Evolutionary conservation across 192 early-diverging fungal genomes (phyloP).

Genomic region (Dispira simplex): DNA sequence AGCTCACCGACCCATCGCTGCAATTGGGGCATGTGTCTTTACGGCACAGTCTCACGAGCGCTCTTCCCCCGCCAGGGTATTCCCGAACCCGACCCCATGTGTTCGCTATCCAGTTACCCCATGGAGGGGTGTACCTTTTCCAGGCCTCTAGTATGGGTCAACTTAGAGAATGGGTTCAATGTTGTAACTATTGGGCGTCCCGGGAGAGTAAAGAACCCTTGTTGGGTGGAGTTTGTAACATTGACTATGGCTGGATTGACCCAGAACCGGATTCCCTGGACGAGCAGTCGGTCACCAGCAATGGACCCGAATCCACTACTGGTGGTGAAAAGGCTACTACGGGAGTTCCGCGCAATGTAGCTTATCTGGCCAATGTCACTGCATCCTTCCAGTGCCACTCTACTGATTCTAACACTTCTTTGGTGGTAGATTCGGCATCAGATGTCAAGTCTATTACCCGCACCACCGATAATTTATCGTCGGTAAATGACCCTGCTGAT

Average conservation of each 20-base stretch:
- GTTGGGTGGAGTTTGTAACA: constrained; percentile 70
- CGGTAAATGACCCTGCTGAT: background rate
- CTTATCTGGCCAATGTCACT: background rate
- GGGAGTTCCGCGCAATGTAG: background rate
- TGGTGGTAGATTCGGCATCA: background rate
- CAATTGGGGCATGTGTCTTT: constrained; percentile 39
- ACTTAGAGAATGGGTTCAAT: constrained; percentile 69
- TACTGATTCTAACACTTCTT: constrained; percentile 1
- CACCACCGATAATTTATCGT: background rate
- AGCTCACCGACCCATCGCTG: constrained; percentile 33
- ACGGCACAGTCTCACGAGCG: constrained; percentile 70
- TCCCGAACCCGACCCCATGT: constrained; percentile 56
- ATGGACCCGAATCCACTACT: background rate
- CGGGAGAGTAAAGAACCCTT: constrained; percentile 80
- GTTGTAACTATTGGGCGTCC: constrained; percentile 93
- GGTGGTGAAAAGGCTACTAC: background rate
- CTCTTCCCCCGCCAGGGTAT: constrained; percentile 75
- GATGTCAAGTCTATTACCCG: background rate
- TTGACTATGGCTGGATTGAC: constrained; percentile 87
- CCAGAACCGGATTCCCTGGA: background rate
- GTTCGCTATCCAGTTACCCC: constrained; percentile 69
- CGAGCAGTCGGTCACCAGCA: background rate
- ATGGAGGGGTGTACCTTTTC: constrained; percentile 83
- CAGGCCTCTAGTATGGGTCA: constrained; percentile 54
- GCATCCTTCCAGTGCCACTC: constrained; percentile 1